Evolutionary conservation across 2,329 filamentous ascomycete species (phyloP), one percentile per base, ranked within the genome.

Genomic region (Pestalotiopsis sp.): DNA sequence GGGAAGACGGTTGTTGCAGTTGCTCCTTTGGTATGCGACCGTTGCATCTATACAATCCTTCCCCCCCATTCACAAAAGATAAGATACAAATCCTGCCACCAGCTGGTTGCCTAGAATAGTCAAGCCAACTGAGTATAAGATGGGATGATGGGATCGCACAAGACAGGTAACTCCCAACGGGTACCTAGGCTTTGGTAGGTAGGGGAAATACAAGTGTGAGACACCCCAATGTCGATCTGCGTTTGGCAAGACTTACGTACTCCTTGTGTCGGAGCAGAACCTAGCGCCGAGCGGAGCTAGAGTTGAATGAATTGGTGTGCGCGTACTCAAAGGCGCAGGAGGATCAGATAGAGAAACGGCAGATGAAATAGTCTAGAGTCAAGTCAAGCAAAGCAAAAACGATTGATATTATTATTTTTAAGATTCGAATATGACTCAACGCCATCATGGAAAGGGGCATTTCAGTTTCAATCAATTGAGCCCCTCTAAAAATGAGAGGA

Each of bases 191-290:
- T 49, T 9, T 6, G 9, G 27, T 36, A 27, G 9, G 6, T 27
- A 23, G 57, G 12, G 23, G 14, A 59, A 36, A 62, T 20, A 62
- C 17, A 38, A 62, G 38, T 39, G 59, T 36, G 59, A 62, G 59
- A 62, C 59, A 20, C 14, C 31, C 27, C 25, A 36, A 36, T 36
- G 59, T 62, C 31, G 59, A 62, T 62, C 59, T 62, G 59, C 59
- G 59, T 39, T 36, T 62, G 12, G 59, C 59, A 62, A 59, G 27
- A 36, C 23, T 59, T 27, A 27, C 57, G 57, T 27, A 27, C 27
- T 27, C 23, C 57, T 27, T 12, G 57, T 59, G 57, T 27, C 57
- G 23, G 57, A 59, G 45, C 45, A 52, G 45, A 52, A 11, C 25
- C 57, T 36, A 59, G 57, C 57, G 57, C 45, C 45, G 45, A 52